Conservation (phyloP, 352 stramenopile genomes). For the Globisporangium camurandrum region DNA sequence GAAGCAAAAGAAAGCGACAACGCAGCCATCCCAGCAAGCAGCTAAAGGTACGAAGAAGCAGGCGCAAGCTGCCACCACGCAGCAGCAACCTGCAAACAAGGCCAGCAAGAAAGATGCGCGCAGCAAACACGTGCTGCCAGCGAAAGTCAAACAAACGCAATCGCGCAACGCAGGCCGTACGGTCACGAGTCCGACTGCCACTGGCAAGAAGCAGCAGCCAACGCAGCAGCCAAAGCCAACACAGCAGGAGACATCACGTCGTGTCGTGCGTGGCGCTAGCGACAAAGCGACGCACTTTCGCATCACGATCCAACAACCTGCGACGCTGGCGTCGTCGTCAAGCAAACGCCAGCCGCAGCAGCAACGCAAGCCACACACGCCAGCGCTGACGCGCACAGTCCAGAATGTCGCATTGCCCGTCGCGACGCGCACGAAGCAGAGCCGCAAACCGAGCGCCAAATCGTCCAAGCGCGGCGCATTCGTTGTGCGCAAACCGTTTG, state of each 20-base stretch:
- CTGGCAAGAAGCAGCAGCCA: no score
- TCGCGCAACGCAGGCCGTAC: slow-evolving; percentile 7
- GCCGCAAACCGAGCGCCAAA: slow-evolving; percentile 6
- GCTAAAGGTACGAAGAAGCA: slow-evolving; percentile 3
- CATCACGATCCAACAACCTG: slow-evolving; percentile 22
- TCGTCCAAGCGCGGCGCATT: slow-evolving; percentile 40
- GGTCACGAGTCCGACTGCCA: slow-evolving; percentile 8
- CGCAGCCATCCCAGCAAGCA: slow-evolving; percentile 6
- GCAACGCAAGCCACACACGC: slow-evolving; percentile 16
- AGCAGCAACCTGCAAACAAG: slow-evolving; percentile 10
- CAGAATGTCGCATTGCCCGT: slow-evolving; percentile 12
- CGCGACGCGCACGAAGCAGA: slow-evolving; percentile 4
- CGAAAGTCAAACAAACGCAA: slow-evolving; percentile 9
- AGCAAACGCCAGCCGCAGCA: not conserved
- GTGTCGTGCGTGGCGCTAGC: slow-evolving; percentile 20
- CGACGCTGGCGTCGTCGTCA: not conserved
- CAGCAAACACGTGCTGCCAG: slow-evolving; percentile 7
- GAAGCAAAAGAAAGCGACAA: not conserved
- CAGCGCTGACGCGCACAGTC: slow-evolving; percentile 18
- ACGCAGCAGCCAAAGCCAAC: no score
- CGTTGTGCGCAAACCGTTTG: slow-evolving; percentile 41
- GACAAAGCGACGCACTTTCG: slow-evolving; percentile 29
- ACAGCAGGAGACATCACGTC: slow-evolving; percentile 7
- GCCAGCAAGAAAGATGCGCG: no score
- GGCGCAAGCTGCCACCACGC: not conserved